Conservation (phyloP, 2,329 filamentous ascomycete species). For the Colletotrichum aenigma region DNA sequence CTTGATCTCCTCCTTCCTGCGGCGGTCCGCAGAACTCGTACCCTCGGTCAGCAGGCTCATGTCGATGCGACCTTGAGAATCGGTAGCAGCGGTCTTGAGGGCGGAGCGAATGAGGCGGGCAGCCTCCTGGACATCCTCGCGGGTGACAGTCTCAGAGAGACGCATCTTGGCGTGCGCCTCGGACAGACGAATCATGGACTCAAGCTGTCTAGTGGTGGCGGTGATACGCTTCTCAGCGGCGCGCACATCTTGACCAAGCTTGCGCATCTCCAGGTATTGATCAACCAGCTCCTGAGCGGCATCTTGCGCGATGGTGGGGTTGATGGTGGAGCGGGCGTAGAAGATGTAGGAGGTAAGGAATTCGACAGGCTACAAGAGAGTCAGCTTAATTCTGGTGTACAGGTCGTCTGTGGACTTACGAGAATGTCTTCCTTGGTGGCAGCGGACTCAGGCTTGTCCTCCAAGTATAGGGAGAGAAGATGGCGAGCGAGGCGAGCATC, state of each 20-base stretch:
- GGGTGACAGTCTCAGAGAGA: slow-evolving; percentile 75
- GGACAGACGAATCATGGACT: slow-evolving; percentile 96
- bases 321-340: slow-evolving; percentile 85
- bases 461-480: slow-evolving; percentile 93
- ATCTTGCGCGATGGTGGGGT: slow-evolving; percentile 79
- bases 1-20: slow-evolving; percentile 84
- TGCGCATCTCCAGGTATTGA: slow-evolving; percentile 93
- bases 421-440: slow-evolving; percentile 76
- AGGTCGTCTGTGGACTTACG: slow-evolving; percentile 53
- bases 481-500: slow-evolving; percentile 91
- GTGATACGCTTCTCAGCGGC: slow-evolving; percentile 95
- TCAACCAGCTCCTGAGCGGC: slow-evolving; percentile 85
- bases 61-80: slow-evolving; percentile 90
- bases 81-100: slow-evolving; percentile 96
- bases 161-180: slow-evolving; percentile 99
- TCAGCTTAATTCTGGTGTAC: slow-evolving; percentile 24
- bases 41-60: slow-evolving; percentile 96
- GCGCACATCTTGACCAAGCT: slow-evolving; percentile 86
- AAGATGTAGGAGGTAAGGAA: slow-evolving; percentile 98
- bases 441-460: slow-evolving; percentile 90
- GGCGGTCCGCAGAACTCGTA: slow-evolving; percentile 86
- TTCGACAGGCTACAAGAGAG: slow-evolving; percentile 73
- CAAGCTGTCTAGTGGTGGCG: slow-evolving; percentile 93
- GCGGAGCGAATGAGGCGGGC: slow-evolving; percentile 92
- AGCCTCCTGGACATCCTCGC: slow-evolving; percentile 85